Conservation (phyloP, 2,329 filamentous ascomycete species). For the Sclerotinia borealis region DNA sequence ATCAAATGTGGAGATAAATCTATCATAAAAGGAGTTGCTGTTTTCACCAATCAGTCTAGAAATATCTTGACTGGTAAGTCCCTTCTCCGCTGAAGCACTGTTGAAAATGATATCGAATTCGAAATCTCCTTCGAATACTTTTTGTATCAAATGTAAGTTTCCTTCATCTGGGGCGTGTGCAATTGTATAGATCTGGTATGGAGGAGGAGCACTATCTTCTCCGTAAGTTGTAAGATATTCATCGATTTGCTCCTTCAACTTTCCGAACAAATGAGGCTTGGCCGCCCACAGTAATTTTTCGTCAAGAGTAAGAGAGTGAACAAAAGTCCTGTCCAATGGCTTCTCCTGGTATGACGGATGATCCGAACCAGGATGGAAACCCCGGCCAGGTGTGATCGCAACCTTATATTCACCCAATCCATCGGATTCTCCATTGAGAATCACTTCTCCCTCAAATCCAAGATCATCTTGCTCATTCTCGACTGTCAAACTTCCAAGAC, state of each 20-base stretch:
- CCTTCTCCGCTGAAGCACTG: slow-evolving; percentile 59
- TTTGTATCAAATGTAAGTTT: slow-evolving; percentile 85
- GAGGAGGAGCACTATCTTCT: slow-evolving; percentile 65
- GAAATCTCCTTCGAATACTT: slow-evolving; percentile 83
- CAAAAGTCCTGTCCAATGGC: slow-evolving; percentile 68
- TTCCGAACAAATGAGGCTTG: slow-evolving; percentile 61
- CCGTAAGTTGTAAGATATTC: slow-evolving; percentile 52
- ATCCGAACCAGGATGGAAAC: slow-evolving; percentile 53
- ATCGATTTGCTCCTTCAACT: slow-evolving; percentile 59
- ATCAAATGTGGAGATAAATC: slow-evolving; percentile 67
- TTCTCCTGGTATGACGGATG: slow-evolving; percentile 64
- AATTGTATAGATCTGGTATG: slow-evolving; percentile 80
- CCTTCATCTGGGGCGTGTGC: slow-evolving; percentile 61
- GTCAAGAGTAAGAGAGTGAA: slow-evolving; percentile 63
- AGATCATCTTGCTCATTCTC: slow-evolving; percentile 46
- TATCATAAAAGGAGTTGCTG: slow-evolving; percentile 63
- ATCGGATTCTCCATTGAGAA: slow-evolving; percentile 61
- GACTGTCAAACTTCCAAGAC: slow-evolving; percentile 59
- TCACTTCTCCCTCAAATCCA: slow-evolving; percentile 57
- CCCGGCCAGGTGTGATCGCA: slow-evolving; percentile 64
- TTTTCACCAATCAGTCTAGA: slow-evolving; percentile 62
- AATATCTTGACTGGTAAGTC: slow-evolving; percentile 55
- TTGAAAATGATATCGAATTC: slow-evolving; percentile 92
- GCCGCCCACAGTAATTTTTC: slow-evolving; percentile 75
- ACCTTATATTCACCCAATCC: slow-evolving; percentile 76